Conservation (phyloP, 352 stramenopile genomes). For the Phytophthora sp. region DNA sequence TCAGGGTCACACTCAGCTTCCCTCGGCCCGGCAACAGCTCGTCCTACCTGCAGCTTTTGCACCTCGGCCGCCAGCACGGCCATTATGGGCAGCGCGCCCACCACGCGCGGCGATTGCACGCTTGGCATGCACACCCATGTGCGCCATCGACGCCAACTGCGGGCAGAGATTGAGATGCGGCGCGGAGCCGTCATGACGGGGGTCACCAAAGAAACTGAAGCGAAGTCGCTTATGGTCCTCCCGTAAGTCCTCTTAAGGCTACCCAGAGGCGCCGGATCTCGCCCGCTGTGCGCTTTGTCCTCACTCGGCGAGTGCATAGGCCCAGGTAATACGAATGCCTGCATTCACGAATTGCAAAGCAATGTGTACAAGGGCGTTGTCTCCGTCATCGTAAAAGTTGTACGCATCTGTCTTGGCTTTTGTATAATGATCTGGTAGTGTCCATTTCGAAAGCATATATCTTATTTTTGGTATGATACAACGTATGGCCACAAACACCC, state of each 20-base stretch:
- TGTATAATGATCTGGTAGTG: not conserved
- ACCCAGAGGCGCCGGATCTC: conserved; percentile 12
- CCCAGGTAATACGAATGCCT: conserved; percentile 13
- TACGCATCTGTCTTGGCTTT: not conserved
- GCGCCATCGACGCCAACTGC: no score
- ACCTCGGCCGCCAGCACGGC: no score
- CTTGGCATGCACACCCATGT: no score
- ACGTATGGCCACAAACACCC: no score
- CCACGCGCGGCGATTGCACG: no score
- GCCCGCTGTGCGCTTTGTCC: conserved; percentile 9
- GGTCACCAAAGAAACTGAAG: not conserved
- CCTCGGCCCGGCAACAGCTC: no score
- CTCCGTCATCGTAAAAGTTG: conserved; percentile 13
- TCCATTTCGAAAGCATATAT: conserved; percentile 12
- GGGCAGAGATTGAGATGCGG: not conserved
- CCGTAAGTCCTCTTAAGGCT: conserved; percentile 24
- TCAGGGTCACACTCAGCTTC: no score
- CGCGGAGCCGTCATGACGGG: not conserved
- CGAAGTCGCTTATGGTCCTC: conserved; percentile 13
- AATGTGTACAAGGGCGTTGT: conserved; percentile 16
- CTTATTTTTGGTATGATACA: conserved; percentile 7
- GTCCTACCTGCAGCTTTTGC: no score
- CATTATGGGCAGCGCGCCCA: no score
- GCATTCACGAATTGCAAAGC: conserved; percentile 9
- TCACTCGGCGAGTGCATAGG: conserved; percentile 26